phyloP scores from a whole-genome alignment of 805 yeast species.

The Starmerella floricola region DNA sequence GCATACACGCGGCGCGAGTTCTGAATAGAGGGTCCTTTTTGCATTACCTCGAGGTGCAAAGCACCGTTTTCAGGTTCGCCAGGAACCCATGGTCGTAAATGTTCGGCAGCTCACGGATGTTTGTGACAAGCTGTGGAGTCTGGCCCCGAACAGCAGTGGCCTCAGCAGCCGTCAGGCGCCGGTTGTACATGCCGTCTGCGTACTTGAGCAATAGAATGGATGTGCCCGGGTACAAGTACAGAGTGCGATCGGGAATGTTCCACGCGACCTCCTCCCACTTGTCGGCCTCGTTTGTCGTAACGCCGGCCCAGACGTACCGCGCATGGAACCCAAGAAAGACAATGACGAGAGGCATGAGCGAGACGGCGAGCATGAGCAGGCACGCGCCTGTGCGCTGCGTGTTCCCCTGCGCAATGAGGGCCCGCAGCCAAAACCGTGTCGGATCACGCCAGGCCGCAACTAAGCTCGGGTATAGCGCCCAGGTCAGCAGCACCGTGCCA shows the following conservation, averaged over 20 bases:
- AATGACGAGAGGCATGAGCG: constrained; percentile 35
- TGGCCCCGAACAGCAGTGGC: constrained; percentile 20
- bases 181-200: constrained; percentile 22
- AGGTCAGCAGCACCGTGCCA: constrained; percentile 31
- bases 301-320: constrained; percentile 46
- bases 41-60: constrained; percentile 5
- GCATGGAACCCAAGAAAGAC: constrained; percentile 39
- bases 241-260: constrained; percentile 33
- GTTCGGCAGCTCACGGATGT: constrained; percentile 28
- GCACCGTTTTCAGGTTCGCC: constrained; percentile 22
- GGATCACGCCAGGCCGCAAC: constrained; percentile 3
- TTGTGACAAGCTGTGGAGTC: constrained; percentile 20
- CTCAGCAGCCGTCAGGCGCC: constrained; percentile 26
- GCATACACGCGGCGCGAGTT: too few species aligned
- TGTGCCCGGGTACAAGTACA: constrained; percentile 26
- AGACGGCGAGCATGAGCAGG: constrained; percentile 35
- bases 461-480: constrained; percentile 8
- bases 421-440: constrained; percentile 6
- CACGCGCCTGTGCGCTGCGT: constrained; percentile 23
- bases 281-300: constrained; percentile 60
- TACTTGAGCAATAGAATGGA: constrained; percentile 24
- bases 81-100: constrained; percentile 31
- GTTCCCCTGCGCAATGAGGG: constrained; percentile 10
- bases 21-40: too few species aligned
- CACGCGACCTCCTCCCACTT: constrained; percentile 60